phyloP scores from a whole-genome alignment of 225 moss, liverwort and hornwort species.

The Polytrichum formosum region DNA sequence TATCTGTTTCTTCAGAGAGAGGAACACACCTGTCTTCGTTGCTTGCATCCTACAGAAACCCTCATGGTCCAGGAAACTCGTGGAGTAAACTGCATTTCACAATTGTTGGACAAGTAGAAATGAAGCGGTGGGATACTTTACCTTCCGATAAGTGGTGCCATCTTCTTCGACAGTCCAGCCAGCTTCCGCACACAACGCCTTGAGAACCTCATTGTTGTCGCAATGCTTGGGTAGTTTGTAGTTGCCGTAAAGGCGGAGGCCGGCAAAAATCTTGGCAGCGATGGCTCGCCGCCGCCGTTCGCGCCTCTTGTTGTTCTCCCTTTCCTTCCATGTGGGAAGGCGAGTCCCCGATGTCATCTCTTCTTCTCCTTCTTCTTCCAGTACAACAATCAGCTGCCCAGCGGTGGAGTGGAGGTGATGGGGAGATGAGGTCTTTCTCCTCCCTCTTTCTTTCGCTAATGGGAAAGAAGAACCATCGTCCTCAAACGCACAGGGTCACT shows the following conservation, averaged over 20 bases:
- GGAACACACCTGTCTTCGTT: no score
- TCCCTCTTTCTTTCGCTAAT: no score
- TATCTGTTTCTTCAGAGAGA: no score
- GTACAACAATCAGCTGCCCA: no score
- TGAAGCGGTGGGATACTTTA: constrained; percentile 1
- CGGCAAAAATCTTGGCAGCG: constrained; percentile 88
- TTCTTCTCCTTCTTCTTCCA: neutral
- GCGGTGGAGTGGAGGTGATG: no score
- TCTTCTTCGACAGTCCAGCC: constrained; percentile 95
- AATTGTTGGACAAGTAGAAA: no score
- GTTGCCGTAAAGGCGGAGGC: constrained; percentile 77
- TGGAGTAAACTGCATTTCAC: no score
- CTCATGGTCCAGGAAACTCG: no score
- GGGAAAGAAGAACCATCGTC: no score
- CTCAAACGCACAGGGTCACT: no score
- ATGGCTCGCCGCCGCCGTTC: constrained; percentile 83
- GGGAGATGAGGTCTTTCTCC: no score
- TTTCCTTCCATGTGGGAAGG: constrained; percentile 77
- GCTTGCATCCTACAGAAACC: no score
- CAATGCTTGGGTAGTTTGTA: constrained; percentile 89
- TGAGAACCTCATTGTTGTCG: constrained; percentile 93
- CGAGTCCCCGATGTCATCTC: constrained; percentile 52
- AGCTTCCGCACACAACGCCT: constrained; percentile 87
- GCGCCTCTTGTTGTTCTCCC: constrained; percentile 89
- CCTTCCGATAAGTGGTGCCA: constrained; percentile 85